Evolutionary conservation across 2,329 filamentous ascomycete genomes (phyloP).

Genomic region (Verticillium longisporum): DNA sequence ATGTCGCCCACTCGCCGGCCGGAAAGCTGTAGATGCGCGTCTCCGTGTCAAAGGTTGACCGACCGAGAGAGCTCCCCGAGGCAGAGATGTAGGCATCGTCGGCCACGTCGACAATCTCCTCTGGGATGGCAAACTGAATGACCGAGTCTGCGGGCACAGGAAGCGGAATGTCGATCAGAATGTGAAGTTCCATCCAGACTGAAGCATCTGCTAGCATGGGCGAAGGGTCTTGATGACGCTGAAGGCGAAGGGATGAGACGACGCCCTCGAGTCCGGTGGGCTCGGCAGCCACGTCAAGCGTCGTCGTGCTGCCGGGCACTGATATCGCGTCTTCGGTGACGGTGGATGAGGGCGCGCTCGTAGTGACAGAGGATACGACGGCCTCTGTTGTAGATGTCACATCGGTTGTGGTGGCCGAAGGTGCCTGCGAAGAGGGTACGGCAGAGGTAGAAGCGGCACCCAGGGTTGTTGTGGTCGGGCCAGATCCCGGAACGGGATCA

Average conservation of each 20-base stretch:
- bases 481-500: slow-evolving; percentile 5
- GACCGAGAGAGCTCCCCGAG: not conserved
- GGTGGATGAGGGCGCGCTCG: not conserved
- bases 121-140: slow-evolving; percentile 5
- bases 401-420: not conserved
- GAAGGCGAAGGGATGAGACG: slow-evolving; percentile 5
- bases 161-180: slow-evolving; percentile 4
- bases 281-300: slow-evolving; percentile 3
- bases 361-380: not conserved
- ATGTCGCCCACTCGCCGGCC: slow-evolving; percentile 5
- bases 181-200: slow-evolving; percentile 8
- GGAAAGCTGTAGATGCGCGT: slow-evolving; percentile 3
- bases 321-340: not conserved
- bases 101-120: slow-evolving; percentile 5
- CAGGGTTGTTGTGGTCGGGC: not conserved
- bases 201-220: slow-evolving; percentile 1
- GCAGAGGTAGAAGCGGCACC: not conserved
- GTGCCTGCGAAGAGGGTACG: not conserved
- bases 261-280: slow-evolving; percentile 7
- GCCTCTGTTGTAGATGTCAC: not conserved
- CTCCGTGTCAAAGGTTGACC: slow-evolving; percentile 2
- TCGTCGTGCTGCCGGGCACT: slow-evolving; percentile 8
- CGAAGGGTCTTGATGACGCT: slow-evolving; percentile 1
- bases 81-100: not conserved
- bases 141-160: slow-evolving; percentile 2